Conservation (phyloP, 2,329 filamentous ascomycete species). For the Scedosporium dehoogii region DNA sequence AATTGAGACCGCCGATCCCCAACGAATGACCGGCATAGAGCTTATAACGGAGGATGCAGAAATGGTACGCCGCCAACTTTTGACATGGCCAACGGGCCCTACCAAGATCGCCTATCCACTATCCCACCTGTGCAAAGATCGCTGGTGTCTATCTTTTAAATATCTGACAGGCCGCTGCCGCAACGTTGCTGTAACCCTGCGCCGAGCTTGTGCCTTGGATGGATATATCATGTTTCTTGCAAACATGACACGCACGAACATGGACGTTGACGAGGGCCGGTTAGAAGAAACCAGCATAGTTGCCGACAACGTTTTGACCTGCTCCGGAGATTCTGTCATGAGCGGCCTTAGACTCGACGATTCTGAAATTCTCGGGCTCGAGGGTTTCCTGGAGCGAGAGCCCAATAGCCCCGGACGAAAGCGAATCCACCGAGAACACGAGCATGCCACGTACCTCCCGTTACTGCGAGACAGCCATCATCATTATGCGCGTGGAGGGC, state of each 20-base stretch:
- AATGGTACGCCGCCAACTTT: neutral
- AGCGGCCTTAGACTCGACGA: neutral
- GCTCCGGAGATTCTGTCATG: neutral
- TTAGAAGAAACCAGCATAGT: neutral
- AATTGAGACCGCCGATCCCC: conserved; percentile 9
- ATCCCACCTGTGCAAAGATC: neutral
- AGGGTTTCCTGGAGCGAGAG: neutral
- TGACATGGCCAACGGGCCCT: neutral
- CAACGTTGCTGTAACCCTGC: neutral
- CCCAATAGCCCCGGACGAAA: neutral
- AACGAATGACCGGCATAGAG: conserved; percentile 14
- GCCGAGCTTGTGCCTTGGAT: neutral
- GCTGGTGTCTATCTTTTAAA: neutral
- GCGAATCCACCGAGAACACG: neutral
- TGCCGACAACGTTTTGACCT: neutral
- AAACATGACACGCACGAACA: neutral
- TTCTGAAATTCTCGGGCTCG: neutral
- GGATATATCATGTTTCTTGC: neutral
- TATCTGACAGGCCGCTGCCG: neutral
- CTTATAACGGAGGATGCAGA: neutral
- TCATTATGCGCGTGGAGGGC: neutral
- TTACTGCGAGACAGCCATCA: neutral
- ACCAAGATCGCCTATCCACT: neutral
- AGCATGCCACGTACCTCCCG: neutral
- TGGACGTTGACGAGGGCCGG: neutral